These are phyloP conservation scores for Geranomyces michiganensis DNA, from an alignment of 192 early-diverging fungal genomes.

Conservation along the genomic window DNA sequence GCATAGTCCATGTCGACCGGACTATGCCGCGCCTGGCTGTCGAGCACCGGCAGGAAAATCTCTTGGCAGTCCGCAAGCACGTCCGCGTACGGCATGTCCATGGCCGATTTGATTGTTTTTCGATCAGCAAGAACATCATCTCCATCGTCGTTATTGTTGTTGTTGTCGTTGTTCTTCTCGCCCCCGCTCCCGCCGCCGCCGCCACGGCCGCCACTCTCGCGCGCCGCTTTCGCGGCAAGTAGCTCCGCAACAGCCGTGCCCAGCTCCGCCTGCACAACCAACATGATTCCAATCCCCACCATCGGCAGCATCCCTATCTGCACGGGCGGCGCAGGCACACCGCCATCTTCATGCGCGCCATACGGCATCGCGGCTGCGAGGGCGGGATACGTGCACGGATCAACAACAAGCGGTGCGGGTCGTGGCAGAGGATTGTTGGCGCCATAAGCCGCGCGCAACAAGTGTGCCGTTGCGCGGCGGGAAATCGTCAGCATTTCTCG, in stretches of 20 bases:
- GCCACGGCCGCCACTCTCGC: not conserved
- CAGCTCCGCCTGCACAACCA: not conserved
- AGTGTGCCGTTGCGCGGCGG: constrained; percentile 3
- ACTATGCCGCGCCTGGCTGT: not conserved
- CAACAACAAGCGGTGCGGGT: not conserved
- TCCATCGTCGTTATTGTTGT: not conserved
- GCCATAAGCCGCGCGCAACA: not conserved
- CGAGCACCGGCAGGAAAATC: constrained; percentile 2
- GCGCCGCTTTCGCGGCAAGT: not conserved
- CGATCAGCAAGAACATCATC: not conserved
- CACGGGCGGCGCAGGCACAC: not conserved
- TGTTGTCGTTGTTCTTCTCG: too few relatives aligned
- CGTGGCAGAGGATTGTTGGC: not conserved
- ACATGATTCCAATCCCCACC: not conserved
- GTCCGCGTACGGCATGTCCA: not conserved
- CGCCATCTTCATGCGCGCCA: not conserved
- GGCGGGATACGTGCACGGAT: not conserved
- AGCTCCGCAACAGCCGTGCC: not conserved
- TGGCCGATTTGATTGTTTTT: too few relatives aligned
- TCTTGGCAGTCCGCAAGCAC: constrained; percentile 4
- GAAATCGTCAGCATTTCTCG: constrained; percentile 4
- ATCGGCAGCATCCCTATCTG: constrained; percentile 9
- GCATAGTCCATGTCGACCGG: constrained; percentile 9
- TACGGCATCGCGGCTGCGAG: not conserved
- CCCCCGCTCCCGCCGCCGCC: not conserved